A percentile compares a stretch with the other conserved stretches of the same genome.
phyloP scores from a whole-genome alignment of 345 rosid genomes.

The Hibiscus trionum region DNA sequence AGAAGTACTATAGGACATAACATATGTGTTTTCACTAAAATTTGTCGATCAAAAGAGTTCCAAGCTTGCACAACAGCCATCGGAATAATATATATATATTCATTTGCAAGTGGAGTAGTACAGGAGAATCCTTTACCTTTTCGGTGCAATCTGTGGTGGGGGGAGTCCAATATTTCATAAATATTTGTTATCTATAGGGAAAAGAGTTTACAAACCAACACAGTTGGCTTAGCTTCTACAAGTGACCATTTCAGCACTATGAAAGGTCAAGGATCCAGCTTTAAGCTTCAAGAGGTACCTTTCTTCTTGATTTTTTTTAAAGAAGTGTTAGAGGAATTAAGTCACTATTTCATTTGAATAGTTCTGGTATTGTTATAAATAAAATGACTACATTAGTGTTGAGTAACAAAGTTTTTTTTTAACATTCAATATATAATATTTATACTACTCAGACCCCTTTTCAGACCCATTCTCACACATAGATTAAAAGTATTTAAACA shows the following conservation, averaged over 20 bases:
- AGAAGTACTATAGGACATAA: conserved; percentile 12
- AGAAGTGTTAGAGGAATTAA: neutral
- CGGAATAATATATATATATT: conserved; percentile 18
- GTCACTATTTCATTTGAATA: neutral
- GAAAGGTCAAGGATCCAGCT: conserved; percentile 10
- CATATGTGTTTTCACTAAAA: conserved; percentile 27
- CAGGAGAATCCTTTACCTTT: conserved; percentile 20
- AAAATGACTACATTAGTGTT: too few relatives aligned
- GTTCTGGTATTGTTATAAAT: neutral
- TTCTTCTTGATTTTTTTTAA: neutral
- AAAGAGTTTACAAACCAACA: neutral
- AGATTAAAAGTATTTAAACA: too few relatives aligned
- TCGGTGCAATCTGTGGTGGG: conserved; percentile 20
- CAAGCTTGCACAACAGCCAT: conserved; percentile 18
- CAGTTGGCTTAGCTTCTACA: neutral
- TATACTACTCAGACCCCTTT: too few relatives aligned
- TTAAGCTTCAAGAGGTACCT: neutral
- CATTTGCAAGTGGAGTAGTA: conserved; percentile 25
- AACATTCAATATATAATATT: too few relatives aligned
- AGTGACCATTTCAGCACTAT: conserved; percentile 14
- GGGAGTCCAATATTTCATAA: conserved; percentile 1
- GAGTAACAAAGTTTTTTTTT: too few relatives aligned
- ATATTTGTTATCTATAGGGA: neutral
- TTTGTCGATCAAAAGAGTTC: conserved; percentile 20
- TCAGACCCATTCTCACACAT: too few relatives aligned